These are phyloP conservation scores for Wickerhamomyces queroliae DNA, from an alignment of 805 yeast species.

Conservation along the genomic window DNA sequence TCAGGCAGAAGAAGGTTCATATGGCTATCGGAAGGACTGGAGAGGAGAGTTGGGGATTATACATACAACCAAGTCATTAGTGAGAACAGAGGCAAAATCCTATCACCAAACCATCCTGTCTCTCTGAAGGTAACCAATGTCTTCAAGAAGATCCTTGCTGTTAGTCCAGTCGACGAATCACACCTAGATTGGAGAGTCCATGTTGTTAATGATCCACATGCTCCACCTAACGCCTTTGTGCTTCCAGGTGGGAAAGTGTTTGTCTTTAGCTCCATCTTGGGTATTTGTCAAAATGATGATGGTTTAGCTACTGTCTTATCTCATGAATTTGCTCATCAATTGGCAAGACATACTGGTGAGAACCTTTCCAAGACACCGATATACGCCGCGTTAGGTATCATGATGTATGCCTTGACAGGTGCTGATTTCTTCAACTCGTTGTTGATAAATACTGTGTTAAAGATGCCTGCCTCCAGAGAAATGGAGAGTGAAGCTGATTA, in stretches of 20 bases:
- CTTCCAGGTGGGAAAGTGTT: conserved; percentile 95
- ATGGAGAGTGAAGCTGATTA: conserved; percentile 97
- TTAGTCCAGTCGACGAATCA: conserved; percentile 37
- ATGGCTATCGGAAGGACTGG: conserved; percentile 64
- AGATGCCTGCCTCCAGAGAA: conserved; percentile 82
- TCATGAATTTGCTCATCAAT: conserved; percentile 91
- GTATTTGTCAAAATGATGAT: conserved; percentile 75
- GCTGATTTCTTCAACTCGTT: conserved; percentile 45
- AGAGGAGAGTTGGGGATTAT: conserved; percentile 52
- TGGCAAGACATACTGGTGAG: conserved; percentile 90
- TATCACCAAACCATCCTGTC: conserved; percentile 61
- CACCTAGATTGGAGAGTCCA: conserved; percentile 69
- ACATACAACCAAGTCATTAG: conserved; percentile 55
- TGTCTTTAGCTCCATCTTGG: conserved; percentile 73
- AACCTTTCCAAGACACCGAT: conserved; percentile 73
- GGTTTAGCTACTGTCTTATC: conserved; percentile 93
- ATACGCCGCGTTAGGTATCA: conserved; percentile 46
- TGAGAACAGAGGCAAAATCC: conserved; percentile 44
- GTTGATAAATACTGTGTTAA: conserved; percentile 48
- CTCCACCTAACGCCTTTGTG: conserved; percentile 96
- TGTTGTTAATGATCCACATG: conserved; percentile 60
- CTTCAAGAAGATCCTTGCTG: conserved; percentile 58
- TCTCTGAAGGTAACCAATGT: conserved; percentile 50
- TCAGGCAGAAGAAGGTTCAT: conserved; percentile 68
- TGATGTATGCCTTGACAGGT: conserved; percentile 59